Conservation (phyloP, 2,329 filamentous ascomycete species). For the Sclerotinia borealis region DNA sequence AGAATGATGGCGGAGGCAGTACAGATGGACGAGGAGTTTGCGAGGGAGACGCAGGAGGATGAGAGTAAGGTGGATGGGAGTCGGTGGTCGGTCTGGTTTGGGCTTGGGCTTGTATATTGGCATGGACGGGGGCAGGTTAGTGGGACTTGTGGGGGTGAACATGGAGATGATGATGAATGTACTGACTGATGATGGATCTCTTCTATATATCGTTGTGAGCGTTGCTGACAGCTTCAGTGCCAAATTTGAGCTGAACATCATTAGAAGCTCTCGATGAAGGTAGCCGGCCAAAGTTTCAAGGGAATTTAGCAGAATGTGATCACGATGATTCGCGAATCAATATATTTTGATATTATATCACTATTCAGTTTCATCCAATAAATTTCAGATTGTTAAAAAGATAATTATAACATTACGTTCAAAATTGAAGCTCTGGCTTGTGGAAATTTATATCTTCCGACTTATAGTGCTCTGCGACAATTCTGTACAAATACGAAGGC, state of each 20-base stretch:
- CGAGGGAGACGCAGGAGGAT: slow-evolving; percentile 22
- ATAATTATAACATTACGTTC: neutral
- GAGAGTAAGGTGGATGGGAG: slow-evolving; percentile 8
- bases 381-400: too few relatives aligned
- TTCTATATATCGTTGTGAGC: too few relatives aligned
- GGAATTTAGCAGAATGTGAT: too few relatives aligned
- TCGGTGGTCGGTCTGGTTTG: too few relatives aligned
- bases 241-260: too few relatives aligned
- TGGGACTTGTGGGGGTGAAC: neutral
- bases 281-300: too few relatives aligned
- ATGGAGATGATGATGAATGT: neutral
- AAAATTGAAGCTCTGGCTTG: slow-evolving; percentile 31
- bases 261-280: too few relatives aligned
- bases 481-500: slow-evolving; percentile 64
- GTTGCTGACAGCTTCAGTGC: too few relatives aligned
- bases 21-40: slow-evolving; percentile 26
- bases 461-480: slow-evolving; percentile 71
- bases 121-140: neutral
- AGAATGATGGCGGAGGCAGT: slow-evolving; percentile 24
- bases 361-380: too few relatives aligned
- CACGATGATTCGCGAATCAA: too few relatives aligned
- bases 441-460: slow-evolving; percentile 63
- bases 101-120: too few relatives aligned
- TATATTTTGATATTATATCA: too few relatives aligned
- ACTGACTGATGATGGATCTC: neutral